phyloP scores from a whole-genome alignment of 2,329 filamentous ascomycete genomes.

The Curvularia spicifera region DNA sequence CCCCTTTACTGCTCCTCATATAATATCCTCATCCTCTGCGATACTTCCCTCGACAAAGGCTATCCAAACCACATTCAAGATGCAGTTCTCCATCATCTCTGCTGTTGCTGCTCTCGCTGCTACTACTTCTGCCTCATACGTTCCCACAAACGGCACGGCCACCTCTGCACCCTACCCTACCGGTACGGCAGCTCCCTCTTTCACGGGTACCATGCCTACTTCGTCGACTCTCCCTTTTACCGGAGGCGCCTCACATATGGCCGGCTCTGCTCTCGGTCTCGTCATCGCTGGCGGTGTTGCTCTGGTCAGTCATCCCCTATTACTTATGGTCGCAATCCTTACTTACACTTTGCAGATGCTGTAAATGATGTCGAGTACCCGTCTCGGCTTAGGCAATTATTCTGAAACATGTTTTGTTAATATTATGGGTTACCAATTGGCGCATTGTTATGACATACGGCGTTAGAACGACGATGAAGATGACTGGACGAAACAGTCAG shows the following conservation, averaged over 20 bases:
- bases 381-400: background rate
- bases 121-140: conserved; percentile 35
- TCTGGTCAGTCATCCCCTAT: conserved; percentile 27
- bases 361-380: conserved; percentile 6
- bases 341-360: conserved; percentile 18
- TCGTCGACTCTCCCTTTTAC: conserved; percentile 34
- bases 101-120: conserved; percentile 36
- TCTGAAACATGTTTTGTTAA: conserved; percentile 10
- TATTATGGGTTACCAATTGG: conserved; percentile 9
- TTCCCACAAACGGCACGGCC: conserved; percentile 34
- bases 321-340: background rate
- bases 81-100: conserved; percentile 43
- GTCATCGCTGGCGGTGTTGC: conserved; percentile 43
- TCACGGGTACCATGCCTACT: conserved; percentile 24
- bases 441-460: conserved; percentile 10
- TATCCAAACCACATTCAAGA: conserved; percentile 24
- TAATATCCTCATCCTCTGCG: background rate
- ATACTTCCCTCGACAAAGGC: conserved; percentile 3
- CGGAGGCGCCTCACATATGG: conserved; percentile 34
- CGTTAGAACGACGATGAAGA: conserved; percentile 5
- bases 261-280: conserved; percentile 38
- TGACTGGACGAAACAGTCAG: conserved; percentile 2
- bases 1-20: background rate
- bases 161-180: conserved; percentile 32
- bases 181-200: conserved; percentile 29